Conservation (phyloP, 768 basidiomycete species). For the Tricholoma flavovirens region DNA sequence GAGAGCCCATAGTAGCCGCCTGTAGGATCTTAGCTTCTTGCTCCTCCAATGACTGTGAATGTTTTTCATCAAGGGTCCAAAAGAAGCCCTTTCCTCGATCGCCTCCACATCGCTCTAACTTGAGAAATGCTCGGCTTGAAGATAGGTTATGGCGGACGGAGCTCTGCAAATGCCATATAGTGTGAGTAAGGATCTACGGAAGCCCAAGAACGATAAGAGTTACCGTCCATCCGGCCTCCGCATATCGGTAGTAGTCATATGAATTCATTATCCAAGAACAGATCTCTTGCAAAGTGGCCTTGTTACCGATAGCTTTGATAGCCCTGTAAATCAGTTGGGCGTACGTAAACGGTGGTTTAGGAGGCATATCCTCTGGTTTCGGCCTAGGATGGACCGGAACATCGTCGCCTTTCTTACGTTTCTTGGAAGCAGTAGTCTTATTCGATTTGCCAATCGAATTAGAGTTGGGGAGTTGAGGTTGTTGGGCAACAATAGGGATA, state of each 20-base stretch:
- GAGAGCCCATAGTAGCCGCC: conserved; percentile 24
- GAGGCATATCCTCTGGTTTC: conserved; percentile 73
- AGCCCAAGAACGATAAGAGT: conserved; percentile 22
- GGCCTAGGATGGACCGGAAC: conserved; percentile 34
- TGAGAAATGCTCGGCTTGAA: conserved; percentile 85
- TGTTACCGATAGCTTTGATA: conserved; percentile 73
- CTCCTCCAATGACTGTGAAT: conserved; percentile 62
- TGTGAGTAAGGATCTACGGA: conserved; percentile 6
- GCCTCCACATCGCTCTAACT: conserved; percentile 78
- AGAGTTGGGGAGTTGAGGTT: conserved; percentile 56
- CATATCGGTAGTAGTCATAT: conserved; percentile 87
- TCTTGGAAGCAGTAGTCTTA: conserved; percentile 49
- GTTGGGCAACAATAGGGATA: conserved; percentile 21
- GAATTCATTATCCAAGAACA: conserved; percentile 86
- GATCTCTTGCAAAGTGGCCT: conserved; percentile 89
- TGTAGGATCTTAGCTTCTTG: conserved; percentile 54
- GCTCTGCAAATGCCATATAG: conserved; percentile 44
- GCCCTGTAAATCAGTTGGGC: conserved; percentile 89
- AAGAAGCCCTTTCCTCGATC: conserved; percentile 90
- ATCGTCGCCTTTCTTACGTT: conserved; percentile 62
- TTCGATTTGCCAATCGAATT: conserved; percentile 49
- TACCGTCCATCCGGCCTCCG: conserved; percentile 91
- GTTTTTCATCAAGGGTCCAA: conserved; percentile 83
- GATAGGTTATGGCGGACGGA: conserved; percentile 96
- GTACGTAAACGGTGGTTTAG: conserved; percentile 88